Evolutionary conservation across 345 rosid genomes (phyloP).

Genomic region (Citrus unshiu): DNA sequence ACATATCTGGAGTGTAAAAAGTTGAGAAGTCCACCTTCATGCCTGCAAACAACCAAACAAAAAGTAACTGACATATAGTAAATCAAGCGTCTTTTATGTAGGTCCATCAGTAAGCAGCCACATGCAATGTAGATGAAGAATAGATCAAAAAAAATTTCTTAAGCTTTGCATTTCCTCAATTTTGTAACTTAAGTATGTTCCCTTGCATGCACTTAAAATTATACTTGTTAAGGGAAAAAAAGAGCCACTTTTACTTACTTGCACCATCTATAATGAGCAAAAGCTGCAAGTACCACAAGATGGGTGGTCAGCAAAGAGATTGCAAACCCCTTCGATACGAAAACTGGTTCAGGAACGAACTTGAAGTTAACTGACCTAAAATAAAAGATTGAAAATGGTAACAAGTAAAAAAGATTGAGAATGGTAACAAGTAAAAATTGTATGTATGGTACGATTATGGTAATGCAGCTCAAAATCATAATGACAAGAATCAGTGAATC

Average conservation of each 20-base stretch:
- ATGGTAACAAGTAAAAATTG: no score
- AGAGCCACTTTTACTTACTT: slow-evolving; percentile 52
- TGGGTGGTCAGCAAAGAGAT: slow-evolving; percentile 67
- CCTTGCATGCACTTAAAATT: background rate
- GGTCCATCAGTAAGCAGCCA: background rate
- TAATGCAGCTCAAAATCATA: slow-evolving; percentile 1
- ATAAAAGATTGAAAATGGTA: slow-evolving; percentile 10
- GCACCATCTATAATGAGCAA: slow-evolving; percentile 94
- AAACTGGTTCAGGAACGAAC: slow-evolving; percentile 78
- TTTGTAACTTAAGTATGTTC: background rate
- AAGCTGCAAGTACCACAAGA: slow-evolving; percentile 54
- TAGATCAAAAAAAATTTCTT: background rate
- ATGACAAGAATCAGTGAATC: background rate
- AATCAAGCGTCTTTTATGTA: background rate
- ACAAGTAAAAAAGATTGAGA: background rate
- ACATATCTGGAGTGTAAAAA: slow-evolving; percentile 49
- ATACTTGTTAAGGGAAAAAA: background rate
- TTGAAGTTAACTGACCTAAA: slow-evolving; percentile 99
- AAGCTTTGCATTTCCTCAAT: background rate
- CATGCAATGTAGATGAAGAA: background rate
- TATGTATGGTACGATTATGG: background rate
- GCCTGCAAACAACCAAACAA: slow-evolving; percentile 38
- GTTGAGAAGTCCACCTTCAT: slow-evolving; percentile 78
- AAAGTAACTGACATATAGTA: background rate
- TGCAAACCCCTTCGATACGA: slow-evolving; percentile 88